phyloP scores from a whole-genome alignment of 2,329 filamentous ascomycete genomes.

The Dactylellina sp. region DNA sequence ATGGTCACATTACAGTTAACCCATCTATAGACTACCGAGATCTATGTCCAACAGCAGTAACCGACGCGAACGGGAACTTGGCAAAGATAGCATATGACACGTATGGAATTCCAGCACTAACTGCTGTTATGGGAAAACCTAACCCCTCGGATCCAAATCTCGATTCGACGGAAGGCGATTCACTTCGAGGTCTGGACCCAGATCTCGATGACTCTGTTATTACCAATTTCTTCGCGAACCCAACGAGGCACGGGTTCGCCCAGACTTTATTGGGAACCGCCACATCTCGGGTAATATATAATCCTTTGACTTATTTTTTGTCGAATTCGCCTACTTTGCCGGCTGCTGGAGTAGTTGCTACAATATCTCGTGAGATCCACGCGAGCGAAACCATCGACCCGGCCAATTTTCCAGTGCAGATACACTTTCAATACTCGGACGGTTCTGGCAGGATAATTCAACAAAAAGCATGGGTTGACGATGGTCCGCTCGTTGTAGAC shows the following conservation, averaged over 20 bases:
- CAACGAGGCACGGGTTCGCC: not conserved
- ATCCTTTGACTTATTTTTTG: not conserved
- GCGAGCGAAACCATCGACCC: not conserved
- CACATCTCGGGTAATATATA: not conserved
- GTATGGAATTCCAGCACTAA: not conserved
- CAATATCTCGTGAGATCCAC: not conserved
- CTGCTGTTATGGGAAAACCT: not conserved
- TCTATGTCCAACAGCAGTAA: not conserved
- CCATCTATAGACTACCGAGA: not conserved
- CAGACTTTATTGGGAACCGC: not conserved
- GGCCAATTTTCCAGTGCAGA: not conserved
- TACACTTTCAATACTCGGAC: conserved; percentile 23
- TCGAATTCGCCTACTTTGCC: not conserved
- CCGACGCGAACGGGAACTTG: conserved; percentile 1
- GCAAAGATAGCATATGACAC: not conserved
- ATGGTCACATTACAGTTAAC: no score
- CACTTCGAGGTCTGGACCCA: not conserved
- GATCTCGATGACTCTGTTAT: not conserved
- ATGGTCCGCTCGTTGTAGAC: not conserved
- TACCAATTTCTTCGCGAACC: not conserved
- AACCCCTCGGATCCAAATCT: no score
- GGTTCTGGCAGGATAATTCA: conserved; percentile 34
- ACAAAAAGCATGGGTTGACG: not conserved
- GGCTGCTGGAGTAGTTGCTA: not conserved
- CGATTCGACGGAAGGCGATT: conserved; percentile 2